Conservation (phyloP, 1,139 yeast species). For the Trichomonascaceae sp. region DNA sequence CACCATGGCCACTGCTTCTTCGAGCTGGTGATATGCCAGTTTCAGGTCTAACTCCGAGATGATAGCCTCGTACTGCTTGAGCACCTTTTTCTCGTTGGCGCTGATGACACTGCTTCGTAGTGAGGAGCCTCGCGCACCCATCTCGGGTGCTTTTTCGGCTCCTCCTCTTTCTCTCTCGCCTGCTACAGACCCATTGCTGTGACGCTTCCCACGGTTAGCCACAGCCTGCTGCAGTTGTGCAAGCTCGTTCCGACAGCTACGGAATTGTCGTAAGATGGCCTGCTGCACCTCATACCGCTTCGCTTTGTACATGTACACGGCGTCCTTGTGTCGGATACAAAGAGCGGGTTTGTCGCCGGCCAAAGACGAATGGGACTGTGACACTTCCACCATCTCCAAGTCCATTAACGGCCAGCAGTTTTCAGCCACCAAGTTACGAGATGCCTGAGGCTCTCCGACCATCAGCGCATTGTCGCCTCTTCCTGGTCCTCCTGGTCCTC, state of each 20-base stretch:
- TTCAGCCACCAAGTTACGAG: constrained; percentile 45
- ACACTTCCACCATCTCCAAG: constrained; percentile 36
- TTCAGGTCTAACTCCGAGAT: constrained; percentile 56
- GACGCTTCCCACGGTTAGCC: not conserved
- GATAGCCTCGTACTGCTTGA: constrained; percentile 46
- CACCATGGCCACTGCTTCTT: constrained; percentile 41
- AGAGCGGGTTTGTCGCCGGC: constrained; percentile 15
- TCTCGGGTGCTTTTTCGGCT: too few relatives aligned
- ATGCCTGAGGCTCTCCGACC: constrained; percentile 7
- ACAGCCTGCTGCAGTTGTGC: constrained; percentile 13
- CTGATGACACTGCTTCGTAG: not conserved
- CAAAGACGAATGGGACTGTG: constrained; percentile 2
- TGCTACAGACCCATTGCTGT: not conserved
- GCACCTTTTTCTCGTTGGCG: constrained; percentile 8
- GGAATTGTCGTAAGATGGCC: constrained; percentile 45
- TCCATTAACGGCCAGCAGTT: constrained; percentile 71
- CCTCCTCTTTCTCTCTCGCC: too few relatives aligned
- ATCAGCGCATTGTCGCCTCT: not conserved
- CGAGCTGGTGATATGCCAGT: constrained; percentile 47
- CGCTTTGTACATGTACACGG: constrained; percentile 49
- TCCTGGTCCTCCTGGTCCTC: too few relatives aligned
- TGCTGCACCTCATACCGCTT: constrained; percentile 47
- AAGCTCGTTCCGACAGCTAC: constrained; percentile 53
- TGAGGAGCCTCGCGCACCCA: not conserved
- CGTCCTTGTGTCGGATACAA: constrained; percentile 28